Base-by-base conservation (phyloP, 495 filamentous ascomycete species). In the Talaromyces thailandensis region DNA sequence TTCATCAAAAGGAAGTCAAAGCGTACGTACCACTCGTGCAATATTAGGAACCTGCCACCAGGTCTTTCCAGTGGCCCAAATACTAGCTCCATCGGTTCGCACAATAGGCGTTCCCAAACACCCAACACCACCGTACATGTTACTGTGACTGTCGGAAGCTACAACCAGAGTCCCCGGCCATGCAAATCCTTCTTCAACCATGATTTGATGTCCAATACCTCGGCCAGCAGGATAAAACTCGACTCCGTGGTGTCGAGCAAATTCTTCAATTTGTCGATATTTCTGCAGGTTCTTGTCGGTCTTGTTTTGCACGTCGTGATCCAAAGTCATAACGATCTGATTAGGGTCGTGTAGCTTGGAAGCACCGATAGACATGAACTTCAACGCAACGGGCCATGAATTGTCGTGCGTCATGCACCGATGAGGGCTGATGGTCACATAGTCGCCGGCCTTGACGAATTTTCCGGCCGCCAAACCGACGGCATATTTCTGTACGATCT, bases 251-350 rank as follows among this genome's bases (percentile, higher is more conserved):
- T 84, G 81, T 63, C 80, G 81, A 5, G 94, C 94, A 71, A 97
- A 96, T 62, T 86, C 82, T 71, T 96, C 90, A 64, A 98, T 96
- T 70, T 89, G 85, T 4, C 68, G 65, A 70, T 96, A 96, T 68
- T 96, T 97, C 68, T 86, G 84, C 18, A 96, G 71, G 71, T 97
- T 97, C 61, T 84, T 72, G 52, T 91, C 89, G 67, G 76, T 85
- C 74, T 88, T 90, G 73, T 96, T 96, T 68, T 95, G 90, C 1
- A 96, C 91, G 66, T 98, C 93, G 69, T 97, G 94, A 71, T 98
- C 93, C 6, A 98, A 81, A 0, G 93, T 90, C 84, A 96, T 89
- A 59, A 96, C 88, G 7, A 95, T 79, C 76, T 96, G 92, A 5
- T 76, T 63, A n/a, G 81, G 81, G 71, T 91, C 74, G 67, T 91